Evolutionary conservation across 805 yeast genomes (phyloP).

Genomic region (Komagataella mondaviorum): DNA sequence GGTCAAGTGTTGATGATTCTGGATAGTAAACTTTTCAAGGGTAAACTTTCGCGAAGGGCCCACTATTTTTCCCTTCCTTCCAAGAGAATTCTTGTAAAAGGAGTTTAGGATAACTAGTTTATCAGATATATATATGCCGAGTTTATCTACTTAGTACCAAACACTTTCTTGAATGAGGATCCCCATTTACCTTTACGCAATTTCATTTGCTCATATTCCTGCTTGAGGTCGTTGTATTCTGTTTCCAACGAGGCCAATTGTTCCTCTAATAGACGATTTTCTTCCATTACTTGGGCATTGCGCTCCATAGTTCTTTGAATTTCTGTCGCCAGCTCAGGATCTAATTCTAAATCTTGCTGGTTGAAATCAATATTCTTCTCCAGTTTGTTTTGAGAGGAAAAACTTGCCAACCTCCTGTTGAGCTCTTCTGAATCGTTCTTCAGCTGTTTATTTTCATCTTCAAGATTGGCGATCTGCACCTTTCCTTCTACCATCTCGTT

Average conservation of each 20-base stretch:
- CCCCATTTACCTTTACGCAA: conserved; percentile 18
- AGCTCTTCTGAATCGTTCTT: conserved; percentile 32
- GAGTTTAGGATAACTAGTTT: neutral
- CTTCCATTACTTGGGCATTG: conserved; percentile 53
- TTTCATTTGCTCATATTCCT: conserved; percentile 23
- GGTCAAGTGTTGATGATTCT: neutral
- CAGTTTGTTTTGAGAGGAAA: conserved; percentile 12
- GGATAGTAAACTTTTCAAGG: neutral
- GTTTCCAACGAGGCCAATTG: conserved; percentile 27
- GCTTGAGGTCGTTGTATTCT: conserved; percentile 10
- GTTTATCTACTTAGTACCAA: conserved; percentile 5
- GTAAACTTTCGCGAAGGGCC: neutral
- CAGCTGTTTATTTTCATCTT: conserved; percentile 62
- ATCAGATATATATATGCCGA: no score
- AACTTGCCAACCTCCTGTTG: conserved; percentile 22
- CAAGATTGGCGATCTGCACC: conserved; percentile 57
- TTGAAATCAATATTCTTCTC: conserved; percentile 10
- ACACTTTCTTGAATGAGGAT: conserved; percentile 13
- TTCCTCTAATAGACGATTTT: conserved; percentile 44
- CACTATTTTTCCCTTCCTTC: neutral
- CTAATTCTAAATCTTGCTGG: conserved; percentile 7
- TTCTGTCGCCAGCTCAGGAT: conserved; percentile 28
- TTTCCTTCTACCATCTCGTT: conserved; percentile 78
- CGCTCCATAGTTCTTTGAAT: conserved; percentile 46
- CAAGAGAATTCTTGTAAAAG: neutral